Conservation (phyloP, 352 stramenopile species). For the Phytophthora quininea region DNA sequence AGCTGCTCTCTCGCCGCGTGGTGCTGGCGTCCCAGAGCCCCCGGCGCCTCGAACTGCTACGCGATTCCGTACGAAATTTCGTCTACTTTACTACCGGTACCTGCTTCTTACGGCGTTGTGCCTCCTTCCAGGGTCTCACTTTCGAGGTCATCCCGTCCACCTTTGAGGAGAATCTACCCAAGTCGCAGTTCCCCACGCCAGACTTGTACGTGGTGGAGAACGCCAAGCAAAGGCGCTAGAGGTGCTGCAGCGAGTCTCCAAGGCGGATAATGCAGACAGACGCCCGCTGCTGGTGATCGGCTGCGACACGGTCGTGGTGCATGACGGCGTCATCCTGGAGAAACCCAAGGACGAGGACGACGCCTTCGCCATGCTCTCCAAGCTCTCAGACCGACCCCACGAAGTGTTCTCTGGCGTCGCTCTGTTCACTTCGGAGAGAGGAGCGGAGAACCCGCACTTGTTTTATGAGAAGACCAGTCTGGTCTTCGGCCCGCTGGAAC, state of each 20-base stretch:
- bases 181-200: slow-evolving; percentile 67
- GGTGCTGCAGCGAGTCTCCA: slow-evolving; percentile 53
- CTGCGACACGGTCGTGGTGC: slow-evolving; percentile 90
- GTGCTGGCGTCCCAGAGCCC: slow-evolving; percentile 85
- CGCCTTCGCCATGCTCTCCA: slow-evolving; percentile 80
- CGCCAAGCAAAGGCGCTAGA: slow-evolving; percentile 81
- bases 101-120: slow-evolving; percentile 1
- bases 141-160: slow-evolving; percentile 84
- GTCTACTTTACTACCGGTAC: neutral
- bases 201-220: slow-evolving; percentile 84
- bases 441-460: slow-evolving; percentile 54
- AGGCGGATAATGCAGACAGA: slow-evolving; percentile 5
- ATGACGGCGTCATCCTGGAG: slow-evolving; percentile 88
- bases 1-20: slow-evolving; percentile 57
- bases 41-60: slow-evolving; percentile 73
- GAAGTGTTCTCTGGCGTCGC: slow-evolving; percentile 91
- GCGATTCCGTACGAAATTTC: slow-evolving; percentile 58
- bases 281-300: slow-evolving; percentile 67
- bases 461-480: slow-evolving; percentile 77
- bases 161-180: slow-evolving; percentile 85
- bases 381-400: slow-evolving; percentile 74
- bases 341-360: slow-evolving; percentile 87
- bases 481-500: slow-evolving; percentile 59
- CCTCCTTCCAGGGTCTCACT: slow-evolving; percentile 48
- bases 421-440: slow-evolving; percentile 58